These are phyloP conservation scores for Piromyces finnis DNA, from an alignment of 192 early-diverging fungal species.

Conservation along the genomic window DNA sequence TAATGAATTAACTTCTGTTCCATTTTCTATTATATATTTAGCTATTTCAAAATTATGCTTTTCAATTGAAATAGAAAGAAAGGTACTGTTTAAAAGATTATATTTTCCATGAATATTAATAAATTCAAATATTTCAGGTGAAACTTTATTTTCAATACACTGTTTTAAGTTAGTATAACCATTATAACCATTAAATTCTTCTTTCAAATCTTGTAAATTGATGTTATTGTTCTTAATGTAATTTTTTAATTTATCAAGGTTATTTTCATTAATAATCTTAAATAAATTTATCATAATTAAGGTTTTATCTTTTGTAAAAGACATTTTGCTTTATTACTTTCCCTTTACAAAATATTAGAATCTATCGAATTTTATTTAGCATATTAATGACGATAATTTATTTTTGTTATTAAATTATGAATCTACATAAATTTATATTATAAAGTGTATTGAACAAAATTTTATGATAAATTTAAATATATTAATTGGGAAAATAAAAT, in stretches of 20 bases:
- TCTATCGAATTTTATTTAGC: no score
- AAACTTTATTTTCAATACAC: neutral
- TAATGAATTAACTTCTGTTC: neutral
- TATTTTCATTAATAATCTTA: neutral
- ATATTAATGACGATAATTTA: no score
- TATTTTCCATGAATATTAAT: neutral
- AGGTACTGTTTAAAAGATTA: neutral
- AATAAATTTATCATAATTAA: no score
- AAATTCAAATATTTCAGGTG: neutral
- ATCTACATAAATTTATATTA: no score
- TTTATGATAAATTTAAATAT: no score
- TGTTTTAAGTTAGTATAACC: neutral
- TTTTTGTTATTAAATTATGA: no score
- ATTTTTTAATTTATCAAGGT: neutral
- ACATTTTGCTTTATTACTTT: no score
- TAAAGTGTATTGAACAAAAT: no score
- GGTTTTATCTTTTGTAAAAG: no score
- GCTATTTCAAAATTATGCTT: neutral
- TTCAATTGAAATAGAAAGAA: neutral
- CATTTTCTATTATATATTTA: neutral
- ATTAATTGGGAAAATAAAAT: no score
- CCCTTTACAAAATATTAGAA: no score
- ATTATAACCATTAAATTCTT: neutral
- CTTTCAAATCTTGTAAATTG: neutral
- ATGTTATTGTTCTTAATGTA: neutral